A percentile compares a stretch with the other conserved stretches of the same genome.
Evolutionary conservation across 345 rosid genomes (phyloP).

Genomic region (Isatis tinctoria): DNA sequence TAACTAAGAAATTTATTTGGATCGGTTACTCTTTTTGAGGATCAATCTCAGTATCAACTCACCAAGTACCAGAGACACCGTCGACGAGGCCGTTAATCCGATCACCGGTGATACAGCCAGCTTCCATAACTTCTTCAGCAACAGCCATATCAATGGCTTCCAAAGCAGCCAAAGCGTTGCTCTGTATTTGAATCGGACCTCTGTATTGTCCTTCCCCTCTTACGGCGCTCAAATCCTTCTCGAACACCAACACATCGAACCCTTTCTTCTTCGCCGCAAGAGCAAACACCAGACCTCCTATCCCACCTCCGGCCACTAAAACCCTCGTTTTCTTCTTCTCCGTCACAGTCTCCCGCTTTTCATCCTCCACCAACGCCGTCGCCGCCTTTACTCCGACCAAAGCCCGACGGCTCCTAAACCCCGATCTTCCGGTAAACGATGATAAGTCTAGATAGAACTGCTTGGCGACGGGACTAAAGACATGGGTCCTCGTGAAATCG

Average conservation of each 20-base stretch:
- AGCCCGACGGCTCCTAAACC: slow-evolving; percentile 21
- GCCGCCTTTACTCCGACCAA: slow-evolving; percentile 41
- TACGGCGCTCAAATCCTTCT: slow-evolving; percentile 82
- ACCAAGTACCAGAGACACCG: slow-evolving; percentile 92
- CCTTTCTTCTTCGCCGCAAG: slow-evolving; percentile 88
- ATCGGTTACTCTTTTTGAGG: background rate
- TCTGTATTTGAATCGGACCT: slow-evolving; percentile 94
- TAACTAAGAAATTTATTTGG: background rate
- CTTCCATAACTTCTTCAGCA: slow-evolving; percentile 78
- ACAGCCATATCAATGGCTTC: slow-evolving; percentile 88
- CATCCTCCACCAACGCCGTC: slow-evolving; percentile 14
- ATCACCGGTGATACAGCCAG: slow-evolving; percentile 93
- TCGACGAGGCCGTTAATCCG: slow-evolving; percentile 92
- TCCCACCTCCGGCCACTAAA: slow-evolving; percentile 91
- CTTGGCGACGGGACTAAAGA: slow-evolving; percentile 34
- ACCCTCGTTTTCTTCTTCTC: slow-evolving; percentile 52
- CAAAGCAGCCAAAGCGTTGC: slow-evolving; percentile 94
- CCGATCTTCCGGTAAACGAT: slow-evolving; percentile 26
- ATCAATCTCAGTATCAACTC: slow-evolving; percentile 14
- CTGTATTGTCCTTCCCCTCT: slow-evolving; percentile 98
- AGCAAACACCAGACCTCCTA: slow-evolving; percentile 85
- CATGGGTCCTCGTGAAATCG: slow-evolving; percentile 48
- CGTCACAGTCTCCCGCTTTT: background rate
- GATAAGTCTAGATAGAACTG: slow-evolving; percentile 40
- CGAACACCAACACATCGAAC: slow-evolving; percentile 82